These are phyloP conservation scores for Sporothrix phasma DNA, from an alignment of 2,329 filamentous ascomycete genomes.

Conservation along the genomic window DNA sequence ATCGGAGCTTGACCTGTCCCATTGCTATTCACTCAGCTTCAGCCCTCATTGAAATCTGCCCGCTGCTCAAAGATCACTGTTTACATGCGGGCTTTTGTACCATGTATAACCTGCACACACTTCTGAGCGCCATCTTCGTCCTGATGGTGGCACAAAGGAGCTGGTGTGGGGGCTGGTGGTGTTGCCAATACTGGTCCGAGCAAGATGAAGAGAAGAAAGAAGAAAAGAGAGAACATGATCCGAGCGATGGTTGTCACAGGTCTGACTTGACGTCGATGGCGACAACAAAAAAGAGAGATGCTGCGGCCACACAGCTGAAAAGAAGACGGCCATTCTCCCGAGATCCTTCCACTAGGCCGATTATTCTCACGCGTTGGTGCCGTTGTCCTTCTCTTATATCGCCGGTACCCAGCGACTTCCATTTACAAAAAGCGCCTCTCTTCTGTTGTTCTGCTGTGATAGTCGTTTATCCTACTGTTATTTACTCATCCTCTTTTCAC, in stretches of 20 bases:
- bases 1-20: not conserved
- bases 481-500: not conserved
- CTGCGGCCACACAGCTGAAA: not conserved
- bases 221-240: not conserved
- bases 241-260: not conserved
- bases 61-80: not conserved
- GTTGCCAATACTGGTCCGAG: not conserved
- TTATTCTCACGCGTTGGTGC: no score
- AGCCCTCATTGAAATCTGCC: not conserved
- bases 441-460: no score
- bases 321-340: no score
- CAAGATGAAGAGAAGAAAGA: not conserved
- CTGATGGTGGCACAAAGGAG: not conserved
- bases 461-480: not conserved
- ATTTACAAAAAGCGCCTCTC: no score
- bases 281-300: not conserved
- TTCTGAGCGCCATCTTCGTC: not conserved
- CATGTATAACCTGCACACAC: not conserved
- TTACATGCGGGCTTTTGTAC: not conserved
- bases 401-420: no score
- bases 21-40: not conserved
- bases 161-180: no score
- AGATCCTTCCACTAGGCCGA: not conserved
- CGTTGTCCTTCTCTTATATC: no score
- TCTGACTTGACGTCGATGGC: not conserved